Evolutionary conservation across 345 rosid species (phyloP).

Genomic region (Microthlaspi erraticum): DNA sequence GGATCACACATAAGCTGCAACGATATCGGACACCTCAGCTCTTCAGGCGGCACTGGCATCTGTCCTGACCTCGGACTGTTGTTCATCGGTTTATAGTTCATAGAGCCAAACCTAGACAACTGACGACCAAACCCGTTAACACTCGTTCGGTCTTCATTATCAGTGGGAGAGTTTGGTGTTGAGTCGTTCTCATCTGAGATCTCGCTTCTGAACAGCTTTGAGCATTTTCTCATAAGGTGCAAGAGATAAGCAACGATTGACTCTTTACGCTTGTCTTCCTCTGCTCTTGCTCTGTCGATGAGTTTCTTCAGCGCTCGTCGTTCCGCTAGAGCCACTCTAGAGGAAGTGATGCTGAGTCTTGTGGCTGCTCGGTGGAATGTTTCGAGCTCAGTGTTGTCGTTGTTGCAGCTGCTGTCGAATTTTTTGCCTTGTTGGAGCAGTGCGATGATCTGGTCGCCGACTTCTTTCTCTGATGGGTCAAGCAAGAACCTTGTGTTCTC

Average conservation of each 20-base stretch:
- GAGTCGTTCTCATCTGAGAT: slow-evolving; percentile 88
- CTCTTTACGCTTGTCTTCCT: slow-evolving; percentile 98
- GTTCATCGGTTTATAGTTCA: slow-evolving; percentile 62
- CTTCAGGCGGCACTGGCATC: slow-evolving; percentile 86
- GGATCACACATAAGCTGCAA: slow-evolving; percentile 98
- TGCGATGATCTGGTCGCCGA: slow-evolving; percentile 85
- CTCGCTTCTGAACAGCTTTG: slow-evolving; percentile 88
- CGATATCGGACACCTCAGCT: slow-evolving; percentile 94
- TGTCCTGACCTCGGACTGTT: slow-evolving; percentile 66
- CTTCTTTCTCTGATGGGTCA: slow-evolving; percentile 85
- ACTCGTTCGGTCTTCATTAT: slow-evolving; percentile 56
- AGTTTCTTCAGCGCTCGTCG: slow-evolving; percentile 94
- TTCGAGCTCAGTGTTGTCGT: slow-evolving; percentile 78
- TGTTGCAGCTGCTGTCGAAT: slow-evolving; percentile 61
- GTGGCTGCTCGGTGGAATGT: slow-evolving; percentile 85
- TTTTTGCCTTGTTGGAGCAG: slow-evolving; percentile 92
- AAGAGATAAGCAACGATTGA: slow-evolving; percentile 94
- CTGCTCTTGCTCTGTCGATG: slow-evolving; percentile 84
- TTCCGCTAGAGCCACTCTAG: slow-evolving; percentile 89
- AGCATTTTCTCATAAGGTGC: slow-evolving; percentile 93
- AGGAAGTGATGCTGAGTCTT: slow-evolving; percentile 78
- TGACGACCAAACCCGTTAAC: slow-evolving; percentile 76
- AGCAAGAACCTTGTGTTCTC: slow-evolving; percentile 67
- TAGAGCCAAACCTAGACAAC: slow-evolving; percentile 78
- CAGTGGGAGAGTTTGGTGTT: slow-evolving; percentile 86